phyloP scores from a whole-genome alignment of 2,329 filamentous ascomycete genomes.

The Dendrostoma leiphaemia region DNA sequence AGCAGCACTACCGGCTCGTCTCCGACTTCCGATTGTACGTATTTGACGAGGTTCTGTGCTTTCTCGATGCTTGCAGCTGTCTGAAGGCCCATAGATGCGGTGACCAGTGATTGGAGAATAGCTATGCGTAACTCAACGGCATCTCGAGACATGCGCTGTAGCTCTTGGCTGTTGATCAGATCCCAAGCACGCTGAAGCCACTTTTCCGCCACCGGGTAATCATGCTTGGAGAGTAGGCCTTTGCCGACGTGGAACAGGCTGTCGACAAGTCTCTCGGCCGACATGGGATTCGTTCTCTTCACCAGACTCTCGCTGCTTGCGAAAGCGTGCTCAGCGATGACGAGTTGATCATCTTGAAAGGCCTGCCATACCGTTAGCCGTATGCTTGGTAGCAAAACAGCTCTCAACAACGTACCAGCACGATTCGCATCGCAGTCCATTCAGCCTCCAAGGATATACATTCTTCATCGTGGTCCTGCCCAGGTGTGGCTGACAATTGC shows the following conservation, averaged over 20 bases:
- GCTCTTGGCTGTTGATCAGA: constrained; percentile 52
- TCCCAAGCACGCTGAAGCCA: constrained; percentile 73
- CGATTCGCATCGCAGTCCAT: constrained; percentile 64
- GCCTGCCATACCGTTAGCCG: constrained; percentile 45
- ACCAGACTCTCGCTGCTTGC: constrained; percentile 49
- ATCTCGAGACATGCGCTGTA: constrained; percentile 56
- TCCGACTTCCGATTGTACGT: constrained; percentile 62
- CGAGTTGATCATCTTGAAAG: constrained; percentile 70
- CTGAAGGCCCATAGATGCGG: constrained; percentile 48
- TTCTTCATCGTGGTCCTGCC: constrained; percentile 29
- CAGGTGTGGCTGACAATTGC: constrained; percentile 25
- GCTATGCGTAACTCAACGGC: constrained; percentile 63
- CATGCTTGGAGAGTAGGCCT: constrained; percentile 48
- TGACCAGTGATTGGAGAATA: constrained; percentile 63
- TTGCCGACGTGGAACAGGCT: constrained; percentile 72
- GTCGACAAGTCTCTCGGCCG: constrained; percentile 63
- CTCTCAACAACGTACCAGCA: constrained; percentile 53
- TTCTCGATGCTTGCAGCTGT: constrained; percentile 43
- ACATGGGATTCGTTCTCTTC: constrained; percentile 41
- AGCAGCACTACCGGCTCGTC: constrained; percentile 65
- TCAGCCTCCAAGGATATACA: constrained; percentile 49
- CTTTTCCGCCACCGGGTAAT: constrained; percentile 55
- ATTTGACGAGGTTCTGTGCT: constrained; percentile 55
- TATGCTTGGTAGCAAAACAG: constrained; percentile 9
- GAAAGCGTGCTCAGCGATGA: constrained; percentile 79